phyloP scores from a whole-genome alignment of 208 protist species.

The Wallacemonas sp. region DNA sequence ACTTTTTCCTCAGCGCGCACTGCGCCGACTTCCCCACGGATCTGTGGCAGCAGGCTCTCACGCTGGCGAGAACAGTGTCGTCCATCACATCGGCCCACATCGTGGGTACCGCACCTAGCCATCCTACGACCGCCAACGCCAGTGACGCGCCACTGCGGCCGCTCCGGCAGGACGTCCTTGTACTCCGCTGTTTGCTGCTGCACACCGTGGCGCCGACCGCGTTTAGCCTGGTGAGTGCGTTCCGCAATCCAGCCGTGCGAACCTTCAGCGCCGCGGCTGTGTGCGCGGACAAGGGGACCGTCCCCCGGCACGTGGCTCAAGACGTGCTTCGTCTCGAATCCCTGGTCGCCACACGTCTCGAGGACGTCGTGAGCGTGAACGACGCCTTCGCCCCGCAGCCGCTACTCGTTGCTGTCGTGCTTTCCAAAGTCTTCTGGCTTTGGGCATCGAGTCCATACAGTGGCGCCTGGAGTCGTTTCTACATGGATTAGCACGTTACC shows the following conservation, averaged over 20 bases:
- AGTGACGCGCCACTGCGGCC: not conserved
- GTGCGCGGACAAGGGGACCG: not conserved
- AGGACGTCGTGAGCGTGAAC: not conserved
- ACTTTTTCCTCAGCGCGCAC: not conserved
- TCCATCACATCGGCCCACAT: not conserved
- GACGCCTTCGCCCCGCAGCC: not conserved
- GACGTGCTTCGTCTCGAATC: not conserved
- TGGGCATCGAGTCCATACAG: slow-evolving; percentile 11
- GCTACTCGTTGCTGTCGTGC: not conserved
- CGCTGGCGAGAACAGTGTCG: not conserved
- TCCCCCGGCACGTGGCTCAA: slow-evolving; percentile 3
- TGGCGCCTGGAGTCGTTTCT: slow-evolving; percentile 14
- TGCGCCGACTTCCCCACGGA: not conserved
- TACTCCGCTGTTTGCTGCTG: slow-evolving; percentile 8
- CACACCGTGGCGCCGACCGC: slow-evolving; percentile 2
- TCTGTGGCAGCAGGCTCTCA: slow-evolving; percentile 6
- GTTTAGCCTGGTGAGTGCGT: not conserved
- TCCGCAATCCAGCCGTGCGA: slow-evolving; percentile 7
- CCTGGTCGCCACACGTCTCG: not conserved
- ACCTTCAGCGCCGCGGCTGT: not conserved
- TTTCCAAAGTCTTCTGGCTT: slow-evolving; percentile 21
- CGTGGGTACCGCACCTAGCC: not conserved
- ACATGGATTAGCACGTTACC: slow-evolving; percentile 13
- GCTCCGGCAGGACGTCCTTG: not conserved
- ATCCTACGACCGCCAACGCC: too few relatives aligned